Evolutionary conservation across 2,329 filamentous ascomycete genomes (phyloP), one percentile per base, ranked within the genome.

Genomic region (Arthrobotrys entomopaga): DNA sequence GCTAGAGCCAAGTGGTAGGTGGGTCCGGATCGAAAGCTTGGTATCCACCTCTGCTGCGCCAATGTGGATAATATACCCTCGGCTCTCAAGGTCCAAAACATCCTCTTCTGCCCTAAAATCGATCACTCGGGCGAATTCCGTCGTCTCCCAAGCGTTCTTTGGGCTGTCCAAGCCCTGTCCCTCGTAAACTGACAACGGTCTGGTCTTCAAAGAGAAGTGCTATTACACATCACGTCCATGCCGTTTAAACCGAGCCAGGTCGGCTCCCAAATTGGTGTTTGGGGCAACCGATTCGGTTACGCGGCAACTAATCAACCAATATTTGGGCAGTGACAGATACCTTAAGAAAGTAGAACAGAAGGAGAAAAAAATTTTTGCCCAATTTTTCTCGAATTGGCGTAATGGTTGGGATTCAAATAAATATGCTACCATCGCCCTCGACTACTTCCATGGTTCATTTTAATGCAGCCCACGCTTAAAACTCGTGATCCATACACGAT

Each of bases 1-100:
- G 38, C 60, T 54, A 46, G 50, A 63, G 49, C 54, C 42, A 65
- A 57, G 61, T 65, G 61, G 61, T 61, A 48, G 66, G 69, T 66
- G 67, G 67, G 67, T 73, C 69, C 34, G 34, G 4, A 19, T 5
- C 4, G 29, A 72, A 73, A 73, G 69, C 69, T 73, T 73, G 69
- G 61, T 43, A 29, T 57, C 19, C 34, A 24, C 29, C 24, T 42
- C 4, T 50, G 50, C 15, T 56, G 56, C 54, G 60, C 60, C 53
- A 65, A 60, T 24, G 38, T 19, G 54, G 67, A 72, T 65, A 71
- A 6, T 58, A 73, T 73, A 73, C 46, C 69, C 69, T 73, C 69
- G 69, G 69, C 50, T 73, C 61, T 73, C 24, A 60, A 43, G 11
- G 7, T 20, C 20, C 24, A 50, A 20, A 40, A n/a, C 20, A 54